A percentile compares a stretch with the other conserved stretches of the same genome.
Evolutionary conservation across 2,329 filamentous ascomycete genomes (phyloP).

Genomic region (Blastomyces emzantsi): DNA sequence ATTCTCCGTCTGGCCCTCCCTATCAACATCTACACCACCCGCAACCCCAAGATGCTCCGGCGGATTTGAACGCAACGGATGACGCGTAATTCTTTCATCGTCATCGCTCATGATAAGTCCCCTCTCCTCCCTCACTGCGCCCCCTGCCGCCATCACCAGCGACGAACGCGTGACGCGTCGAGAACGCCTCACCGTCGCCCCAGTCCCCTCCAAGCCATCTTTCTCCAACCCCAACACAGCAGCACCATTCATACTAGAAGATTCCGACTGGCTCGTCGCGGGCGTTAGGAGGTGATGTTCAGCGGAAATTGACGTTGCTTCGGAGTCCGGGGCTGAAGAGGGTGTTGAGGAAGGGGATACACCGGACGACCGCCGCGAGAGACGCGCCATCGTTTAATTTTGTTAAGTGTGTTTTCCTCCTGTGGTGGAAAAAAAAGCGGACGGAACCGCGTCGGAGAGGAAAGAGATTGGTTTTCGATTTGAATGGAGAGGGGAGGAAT

Average conservation of each 20-base stretch:
- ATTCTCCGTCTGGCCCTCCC: not conserved
- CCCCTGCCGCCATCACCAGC: conserved; percentile 17
- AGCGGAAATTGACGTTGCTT: conserved; percentile 26
- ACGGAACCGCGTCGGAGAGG: not conserved
- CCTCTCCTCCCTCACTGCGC: not conserved
- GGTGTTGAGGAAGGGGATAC: conserved; percentile 25
- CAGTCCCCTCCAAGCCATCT: conserved; percentile 23
- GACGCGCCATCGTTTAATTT: conserved; percentile 24
- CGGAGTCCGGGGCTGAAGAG: conserved; percentile 20
- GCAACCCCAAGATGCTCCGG: not conserved
- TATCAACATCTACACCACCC: not conserved
- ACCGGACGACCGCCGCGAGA: conserved; percentile 21
- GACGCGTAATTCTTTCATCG: conserved; percentile 18
- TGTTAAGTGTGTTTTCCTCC: not conserved
- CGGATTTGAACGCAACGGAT: conserved; percentile 3
- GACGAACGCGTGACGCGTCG: conserved; percentile 36
- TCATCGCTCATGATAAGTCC: conserved; percentile 24
- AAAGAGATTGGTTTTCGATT: not conserved
- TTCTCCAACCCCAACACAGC: conserved; percentile 17
- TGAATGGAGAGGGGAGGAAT: not conserved
- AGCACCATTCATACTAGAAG: conserved; percentile 34
- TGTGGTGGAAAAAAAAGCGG: not conserved
- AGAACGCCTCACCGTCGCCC: conserved; percentile 20
- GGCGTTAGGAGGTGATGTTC: conserved; percentile 36
- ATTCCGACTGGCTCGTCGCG: conserved; percentile 37